Base-by-base conservation (phyloP, 768 basidiomycete species). In the Hydnum rufescens region DNA sequence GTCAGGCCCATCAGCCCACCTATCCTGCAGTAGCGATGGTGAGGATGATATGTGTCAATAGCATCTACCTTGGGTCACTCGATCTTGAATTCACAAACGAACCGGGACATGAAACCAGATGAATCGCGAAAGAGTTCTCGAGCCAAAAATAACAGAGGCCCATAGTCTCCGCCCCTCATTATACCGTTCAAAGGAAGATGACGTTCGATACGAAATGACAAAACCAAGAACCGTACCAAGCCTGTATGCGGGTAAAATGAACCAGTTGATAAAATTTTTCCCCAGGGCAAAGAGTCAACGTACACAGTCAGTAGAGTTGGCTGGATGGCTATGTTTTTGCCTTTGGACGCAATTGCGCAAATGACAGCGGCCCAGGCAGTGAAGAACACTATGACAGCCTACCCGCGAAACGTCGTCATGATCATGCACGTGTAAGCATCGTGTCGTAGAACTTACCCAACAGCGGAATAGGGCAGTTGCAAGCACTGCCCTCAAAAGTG, bases 181-280 rank as follows among this genome's bases (percentile, higher is more conserved):
- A 62, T 82, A 82, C 13, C 54, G 31, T 28, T 55, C 53, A 44
- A 58, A 58, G 3, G 53, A 55, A 2, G 58, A 54, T 8, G 52
- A 58, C n/a, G 57, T 55, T 30, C 51, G 49, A 19, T 54, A 59
- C 0, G 78, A 78, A 50, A 82, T 75, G 32, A 82, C 73, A 57
- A 82, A 82, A 70, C 80, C 81, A 23, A 82, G 68, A 1, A 82
- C 77, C 3, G 78, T 80, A 70, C 81, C 70, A 32, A 70, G 57
- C 23, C 69, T 69, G 53, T 23, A 23, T 19, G 71, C 13, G 30
- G 36, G 22, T 2, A 23, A 70, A n/a, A 19, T 66, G 71, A 32
- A 19, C 48, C 13, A 57, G 48, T 42, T 47, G 3, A 25, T 34
- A 23, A 30, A 36, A n/a, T n/a, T n/a, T n/a, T n/a, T n/a, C n/a